Evolutionary conservation across 1,284 basidiomycete species (phyloP).

Genomic region (Cutaneotrichosporon cutaneum): DNA sequence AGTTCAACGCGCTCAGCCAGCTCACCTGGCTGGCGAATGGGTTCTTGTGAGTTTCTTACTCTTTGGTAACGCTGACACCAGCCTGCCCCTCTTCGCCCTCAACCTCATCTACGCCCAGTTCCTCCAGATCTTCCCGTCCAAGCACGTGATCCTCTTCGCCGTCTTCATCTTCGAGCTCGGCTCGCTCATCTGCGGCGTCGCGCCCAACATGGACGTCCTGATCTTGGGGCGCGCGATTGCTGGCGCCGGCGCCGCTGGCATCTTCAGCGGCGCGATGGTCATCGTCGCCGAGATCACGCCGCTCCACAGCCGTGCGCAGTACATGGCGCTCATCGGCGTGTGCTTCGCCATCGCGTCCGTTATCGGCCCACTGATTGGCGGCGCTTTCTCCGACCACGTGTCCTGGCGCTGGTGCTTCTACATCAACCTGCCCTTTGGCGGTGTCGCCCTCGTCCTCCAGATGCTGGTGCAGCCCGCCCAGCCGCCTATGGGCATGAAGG

Average conservation of each 20-base stretch:
- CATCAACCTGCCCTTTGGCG: conserved; percentile 50
- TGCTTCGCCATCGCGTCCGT: conserved; percentile 53
- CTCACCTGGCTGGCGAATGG: conserved; percentile 52
- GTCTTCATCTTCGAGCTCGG: conserved; percentile 58
- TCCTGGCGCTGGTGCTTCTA: conserved; percentile 51
- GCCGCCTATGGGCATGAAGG: conserved; percentile 43
- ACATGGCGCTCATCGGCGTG: conserved; percentile 36
- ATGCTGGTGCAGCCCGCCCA: conserved; percentile 33
- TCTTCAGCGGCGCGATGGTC: conserved; percentile 54
- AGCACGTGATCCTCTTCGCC: conserved; percentile 54
- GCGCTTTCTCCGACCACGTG: conserved; percentile 54
- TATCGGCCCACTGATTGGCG: conserved; percentile 54
- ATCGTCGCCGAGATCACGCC: conserved; percentile 48
- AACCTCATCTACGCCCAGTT: conserved; percentile 53
- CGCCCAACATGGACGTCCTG: conserved; percentile 54
- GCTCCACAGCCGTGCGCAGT: conserved; percentile 42
- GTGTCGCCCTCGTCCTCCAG: conserved; percentile 40
- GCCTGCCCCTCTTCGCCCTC: conserved; percentile 51
- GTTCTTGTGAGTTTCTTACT: conserved; percentile 38
- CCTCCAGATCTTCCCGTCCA: conserved; percentile 51
- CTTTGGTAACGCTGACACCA: conserved; percentile 9
- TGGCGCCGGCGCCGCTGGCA: conserved; percentile 57
- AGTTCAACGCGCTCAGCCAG: conserved; percentile 54
- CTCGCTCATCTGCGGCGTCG: conserved; percentile 58
- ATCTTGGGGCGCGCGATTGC: conserved; percentile 58